Conservation (phyloP, 805 yeast species). For the Cephaloascus fragrans region DNA sequence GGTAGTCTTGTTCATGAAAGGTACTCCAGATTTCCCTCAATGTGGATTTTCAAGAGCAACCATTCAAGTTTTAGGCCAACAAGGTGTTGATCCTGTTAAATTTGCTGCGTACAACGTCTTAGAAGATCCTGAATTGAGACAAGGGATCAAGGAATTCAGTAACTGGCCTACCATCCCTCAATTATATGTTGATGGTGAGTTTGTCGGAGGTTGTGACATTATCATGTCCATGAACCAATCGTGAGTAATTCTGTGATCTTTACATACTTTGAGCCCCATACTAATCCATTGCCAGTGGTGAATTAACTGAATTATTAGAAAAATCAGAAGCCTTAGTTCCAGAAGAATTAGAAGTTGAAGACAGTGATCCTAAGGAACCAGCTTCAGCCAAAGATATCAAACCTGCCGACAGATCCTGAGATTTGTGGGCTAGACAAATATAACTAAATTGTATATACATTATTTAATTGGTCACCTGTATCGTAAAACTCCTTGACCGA, state of each 20-base stretch:
- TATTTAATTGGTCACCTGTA: neutral
- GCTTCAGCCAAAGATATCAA: constrained; percentile 19
- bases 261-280: too few species aligned
- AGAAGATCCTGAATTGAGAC: constrained; percentile 89
- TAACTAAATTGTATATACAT: constrained; percentile 2
- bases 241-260: too few species aligned
- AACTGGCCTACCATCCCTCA: constrained; percentile 99
- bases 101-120: constrained; percentile 96
- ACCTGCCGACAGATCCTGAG: constrained; percentile 22
- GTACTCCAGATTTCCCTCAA: constrained; percentile 95
- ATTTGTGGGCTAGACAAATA: constrained; percentile 2
- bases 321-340: constrained; percentile 71
- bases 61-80: constrained; percentile 85
- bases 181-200: constrained; percentile 81
- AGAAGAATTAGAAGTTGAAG: constrained; percentile 61
- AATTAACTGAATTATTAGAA: constrained; percentile 76
- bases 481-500: neutral
- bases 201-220: constrained; percentile 96
- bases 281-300: too few species aligned
- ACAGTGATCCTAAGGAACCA: neutral
- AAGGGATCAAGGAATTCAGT: constrained; percentile 90
- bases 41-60: constrained; percentile 97
- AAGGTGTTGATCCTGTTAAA: constrained; percentile 93
- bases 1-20: constrained; percentile 96
- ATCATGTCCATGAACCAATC: constrained; percentile 80